Conservation (phyloP, 164 flowering plant species). For the Magnolia sinica region DNA sequence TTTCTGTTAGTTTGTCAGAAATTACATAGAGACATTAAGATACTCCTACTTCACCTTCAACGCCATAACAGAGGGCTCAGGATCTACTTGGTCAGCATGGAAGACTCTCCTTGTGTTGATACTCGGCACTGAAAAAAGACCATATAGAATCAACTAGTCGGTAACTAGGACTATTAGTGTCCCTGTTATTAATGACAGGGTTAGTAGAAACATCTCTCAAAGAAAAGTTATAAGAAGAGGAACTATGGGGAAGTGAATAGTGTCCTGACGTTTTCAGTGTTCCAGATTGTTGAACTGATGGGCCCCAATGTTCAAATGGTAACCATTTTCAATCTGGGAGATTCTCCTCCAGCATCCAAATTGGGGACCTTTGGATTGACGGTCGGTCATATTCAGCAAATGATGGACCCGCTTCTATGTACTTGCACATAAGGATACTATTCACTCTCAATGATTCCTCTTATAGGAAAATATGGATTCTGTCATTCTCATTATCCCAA, state of each 20-base stretch:
- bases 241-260: background rate
- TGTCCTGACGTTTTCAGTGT: background rate
- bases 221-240: background rate
- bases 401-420: too few species aligned
- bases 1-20: too few species aligned
- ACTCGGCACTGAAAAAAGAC: constrained; percentile 34
- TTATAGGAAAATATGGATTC: too few species aligned
- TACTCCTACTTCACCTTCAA: constrained; percentile 34
- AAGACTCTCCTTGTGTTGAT: constrained; percentile 19
- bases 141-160: background rate
- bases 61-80: constrained; percentile 20
- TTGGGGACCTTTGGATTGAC: background rate
- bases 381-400: background rate
- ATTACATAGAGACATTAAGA: background rate
- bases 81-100: constrained; percentile 37
- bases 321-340: too few species aligned
- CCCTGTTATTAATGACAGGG: background rate
- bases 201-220: background rate
- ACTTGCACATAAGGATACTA: too few species aligned
- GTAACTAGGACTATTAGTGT: background rate
- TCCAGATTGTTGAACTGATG: background rate
- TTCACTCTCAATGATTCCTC: too few species aligned
- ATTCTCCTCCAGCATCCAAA: background rate
- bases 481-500: background rate
- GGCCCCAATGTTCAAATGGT: background rate